Evolutionary conservation across 345 rosid species (phyloP).

Genomic region (Clarkia xantiana): DNA sequence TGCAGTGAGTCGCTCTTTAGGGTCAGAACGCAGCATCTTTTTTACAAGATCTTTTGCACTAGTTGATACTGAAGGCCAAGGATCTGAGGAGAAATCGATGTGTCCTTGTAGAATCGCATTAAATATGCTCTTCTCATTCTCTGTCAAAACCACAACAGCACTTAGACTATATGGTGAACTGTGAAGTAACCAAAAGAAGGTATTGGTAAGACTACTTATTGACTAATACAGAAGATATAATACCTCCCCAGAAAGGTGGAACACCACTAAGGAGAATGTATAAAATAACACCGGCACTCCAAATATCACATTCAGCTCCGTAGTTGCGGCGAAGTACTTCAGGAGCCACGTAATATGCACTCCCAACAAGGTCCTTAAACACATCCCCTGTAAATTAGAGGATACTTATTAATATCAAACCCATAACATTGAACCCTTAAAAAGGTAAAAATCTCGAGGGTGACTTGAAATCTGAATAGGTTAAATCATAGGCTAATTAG

Average conservation of each 20-base stretch:
- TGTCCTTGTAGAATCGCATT: conserved; percentile 1
- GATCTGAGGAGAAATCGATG: conserved; percentile 1
- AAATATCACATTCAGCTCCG: conserved; percentile 1
- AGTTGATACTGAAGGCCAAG: conserved; percentile 1
- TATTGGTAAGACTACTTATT: neutral
- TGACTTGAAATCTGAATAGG: too few relatives aligned
- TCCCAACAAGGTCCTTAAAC: conserved; percentile 1
- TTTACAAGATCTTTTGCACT: conserved; percentile 5
- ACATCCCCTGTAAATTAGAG: neutral
- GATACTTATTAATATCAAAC: too few relatives aligned
- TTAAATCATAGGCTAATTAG: too few relatives aligned
- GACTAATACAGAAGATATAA: neutral
- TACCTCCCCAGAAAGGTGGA: conserved; percentile 6
- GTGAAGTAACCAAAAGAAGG: too few relatives aligned
- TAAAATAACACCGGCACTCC: conserved; percentile 3
- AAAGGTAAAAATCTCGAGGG: too few relatives aligned
- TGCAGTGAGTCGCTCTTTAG: conserved; percentile 1
- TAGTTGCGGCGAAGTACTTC: neutral
- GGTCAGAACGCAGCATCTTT: conserved; percentile 3
- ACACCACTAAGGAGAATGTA: conserved; percentile 5
- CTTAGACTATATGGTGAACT: neutral
- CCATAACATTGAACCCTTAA: too few relatives aligned
- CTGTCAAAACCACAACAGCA: neutral
- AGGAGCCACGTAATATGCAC: conserved; percentile 1
- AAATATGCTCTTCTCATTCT: neutral